Conservation (phyloP, 192 early-diverging fungal species). For the Haplosporangium gracile region DNA sequence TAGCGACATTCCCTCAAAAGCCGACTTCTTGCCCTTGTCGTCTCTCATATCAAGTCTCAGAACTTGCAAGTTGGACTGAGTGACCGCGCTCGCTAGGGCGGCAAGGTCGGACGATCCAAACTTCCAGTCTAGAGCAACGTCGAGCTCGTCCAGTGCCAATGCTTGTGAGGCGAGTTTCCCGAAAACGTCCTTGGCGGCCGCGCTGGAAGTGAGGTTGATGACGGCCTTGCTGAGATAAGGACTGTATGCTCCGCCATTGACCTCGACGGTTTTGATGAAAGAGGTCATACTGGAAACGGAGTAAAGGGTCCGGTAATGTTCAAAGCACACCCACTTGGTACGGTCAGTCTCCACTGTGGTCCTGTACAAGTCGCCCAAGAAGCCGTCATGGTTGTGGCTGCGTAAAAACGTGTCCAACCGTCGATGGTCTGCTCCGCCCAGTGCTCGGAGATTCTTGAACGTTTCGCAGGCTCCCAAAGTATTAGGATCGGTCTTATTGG, state of each 20-base stretch:
- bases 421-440: slow-evolving; percentile 30
- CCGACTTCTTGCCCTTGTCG: neutral
- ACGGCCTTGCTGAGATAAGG: slow-evolving; percentile 15
- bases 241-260: slow-evolving; percentile 2
- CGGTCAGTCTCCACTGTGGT: slow-evolving; percentile 15
- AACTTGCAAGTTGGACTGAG: slow-evolving; percentile 12
- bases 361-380: slow-evolving; percentile 37
- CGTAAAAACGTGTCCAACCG: slow-evolving; percentile 17
- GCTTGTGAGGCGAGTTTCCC: neutral
- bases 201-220: neutral
- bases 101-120: slow-evolving; percentile 16
- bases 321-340: slow-evolving; percentile 50
- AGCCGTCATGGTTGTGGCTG: slow-evolving; percentile 15
- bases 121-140: slow-evolving; percentile 7
- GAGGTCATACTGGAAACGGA: neutral
- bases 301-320: slow-evolving; percentile 25
- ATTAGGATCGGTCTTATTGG: neutral
- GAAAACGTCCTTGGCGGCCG: slow-evolving; percentile 15
- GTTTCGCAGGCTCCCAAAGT: neutral
- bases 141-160: slow-evolving; percentile 15
- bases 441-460: slow-evolving; percentile 11
- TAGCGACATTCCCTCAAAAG: neutral
- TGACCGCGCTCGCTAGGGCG: neutral
- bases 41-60: slow-evolving; percentile 14
- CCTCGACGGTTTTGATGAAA: slow-evolving; percentile 8